These are phyloP conservation scores for Amaranthus cruentus DNA, from an alignment of 148 eudicot genomes.

Conservation along the genomic window DNA sequence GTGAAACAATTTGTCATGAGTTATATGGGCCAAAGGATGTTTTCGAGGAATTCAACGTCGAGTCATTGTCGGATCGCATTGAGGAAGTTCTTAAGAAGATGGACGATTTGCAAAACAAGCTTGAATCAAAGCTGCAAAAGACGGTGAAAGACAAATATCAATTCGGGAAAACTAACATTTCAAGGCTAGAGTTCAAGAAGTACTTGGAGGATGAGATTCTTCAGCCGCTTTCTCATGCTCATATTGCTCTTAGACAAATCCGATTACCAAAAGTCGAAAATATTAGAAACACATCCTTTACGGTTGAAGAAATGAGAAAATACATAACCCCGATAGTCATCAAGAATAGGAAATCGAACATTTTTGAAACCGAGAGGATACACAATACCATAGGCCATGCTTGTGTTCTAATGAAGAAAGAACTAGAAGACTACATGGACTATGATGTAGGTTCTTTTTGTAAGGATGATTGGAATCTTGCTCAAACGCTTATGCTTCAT, in stretches of 20 bases:
- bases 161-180: slow-evolving; percentile 30
- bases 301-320: slow-evolving; percentile 86
- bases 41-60: slow-evolving; percentile 47
- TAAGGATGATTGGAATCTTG: slow-evolving; percentile 87
- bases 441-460: slow-evolving; percentile 91
- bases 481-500: slow-evolving; percentile 81
- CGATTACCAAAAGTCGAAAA: slow-evolving; percentile 56
- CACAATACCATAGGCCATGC: slow-evolving; percentile 91
- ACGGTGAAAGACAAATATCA: slow-evolving; percentile 52
- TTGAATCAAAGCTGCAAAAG: slow-evolving; percentile 60
- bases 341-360: slow-evolving; percentile 55
- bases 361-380: slow-evolving; percentile 53
- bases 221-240: slow-evolving; percentile 74
- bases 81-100: slow-evolving; percentile 77
- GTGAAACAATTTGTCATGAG: slow-evolving; percentile 70
- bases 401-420: slow-evolving; percentile 74
- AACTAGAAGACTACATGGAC: slow-evolving; percentile 83
- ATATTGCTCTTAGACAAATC: slow-evolving; percentile 81
- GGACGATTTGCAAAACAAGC: slow-evolving; percentile 66
- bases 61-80: slow-evolving; percentile 53
- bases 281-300: slow-evolving; percentile 32
- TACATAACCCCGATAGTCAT: slow-evolving; percentile 88
- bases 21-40: slow-evolving; percentile 42
- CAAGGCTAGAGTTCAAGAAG: slow-evolving; percentile 58
- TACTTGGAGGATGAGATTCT: slow-evolving; percentile 79